Base-by-base conservation (phyloP, 164 flowering plant genomes). In the Vitis labrusca region DNA sequence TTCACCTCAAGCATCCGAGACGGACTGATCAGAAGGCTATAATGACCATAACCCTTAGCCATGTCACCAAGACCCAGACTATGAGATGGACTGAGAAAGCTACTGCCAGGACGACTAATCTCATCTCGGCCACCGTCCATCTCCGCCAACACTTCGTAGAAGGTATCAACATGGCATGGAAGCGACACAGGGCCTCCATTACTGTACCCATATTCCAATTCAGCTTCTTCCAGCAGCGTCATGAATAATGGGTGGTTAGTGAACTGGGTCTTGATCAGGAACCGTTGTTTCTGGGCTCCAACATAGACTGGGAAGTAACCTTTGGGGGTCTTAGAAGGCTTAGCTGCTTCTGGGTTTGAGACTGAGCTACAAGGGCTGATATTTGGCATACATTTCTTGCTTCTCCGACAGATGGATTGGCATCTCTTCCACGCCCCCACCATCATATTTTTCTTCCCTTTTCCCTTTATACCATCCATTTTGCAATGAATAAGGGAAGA, bases 231-330 rank as follows among this genome's bases (percentile, higher is more conserved):
- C 2, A 80, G 71, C 73, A 80, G 29, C 66, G 64, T 67, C 77
- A 62, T 66, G 69, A 80, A 80, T 62, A 78, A 30, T 0, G 81
- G 84, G 50, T 80, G 84, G 73, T 75, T 80, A 0, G 67, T 77
- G 50, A 32, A 70, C 65, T 75, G 68, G 0, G 77, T 70, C 53
- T 57, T 77, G 56, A 80, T 64, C 32, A 73, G 75, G 32, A 80
- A 77, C 17, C 77, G 59, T 17, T 73, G 73, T 19, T 55, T 75
- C 27, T 75, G 29, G 5, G 77, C 59, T 23, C 84, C 84, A 0
- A 80, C 84, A 47, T 73, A 80, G 16, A 80, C 84, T 3, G 81
- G 16, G 70, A 80, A 80, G 44, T 79, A 80, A 0, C 84, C 84
- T 1, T 68, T 67, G 5, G 78, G 83, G 8, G 78, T 72, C 9